Conservation (phyloP, 2,329 filamentous ascomycete species). For the Sphaerulina vaccinii region DNA sequence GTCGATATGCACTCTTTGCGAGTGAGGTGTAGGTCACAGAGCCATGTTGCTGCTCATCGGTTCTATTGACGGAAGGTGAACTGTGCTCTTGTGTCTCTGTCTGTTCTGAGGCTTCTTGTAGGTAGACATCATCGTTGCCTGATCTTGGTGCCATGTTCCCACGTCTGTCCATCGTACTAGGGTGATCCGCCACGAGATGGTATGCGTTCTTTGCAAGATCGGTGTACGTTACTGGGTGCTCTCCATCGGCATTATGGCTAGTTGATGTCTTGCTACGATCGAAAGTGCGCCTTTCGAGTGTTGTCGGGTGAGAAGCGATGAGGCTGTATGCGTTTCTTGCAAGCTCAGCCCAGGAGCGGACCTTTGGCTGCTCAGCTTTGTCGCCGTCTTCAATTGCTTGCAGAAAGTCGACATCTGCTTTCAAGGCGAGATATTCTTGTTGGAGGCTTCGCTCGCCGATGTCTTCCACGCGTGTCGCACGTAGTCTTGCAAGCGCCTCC, state of each 20-base stretch:
- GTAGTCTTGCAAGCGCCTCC: not conserved
- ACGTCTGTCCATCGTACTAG: not conserved
- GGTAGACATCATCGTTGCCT: not conserved
- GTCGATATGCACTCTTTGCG: not conserved
- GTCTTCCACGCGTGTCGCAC: not conserved
- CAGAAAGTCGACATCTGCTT: conserved; percentile 10
- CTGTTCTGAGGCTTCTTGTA: not conserved
- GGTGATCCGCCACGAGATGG: conserved; percentile 7
- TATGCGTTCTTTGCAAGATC: conserved; percentile 11
- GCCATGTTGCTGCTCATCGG: not conserved
- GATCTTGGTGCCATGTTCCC: not conserved
- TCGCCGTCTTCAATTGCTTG: not conserved
- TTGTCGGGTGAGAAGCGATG: conserved; percentile 1
- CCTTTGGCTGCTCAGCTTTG: not conserved
- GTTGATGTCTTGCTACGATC: not conserved
- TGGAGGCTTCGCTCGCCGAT: not conserved
- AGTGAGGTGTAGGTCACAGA: not conserved
- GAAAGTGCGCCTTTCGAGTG: not conserved
- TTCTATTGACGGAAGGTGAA: not conserved
- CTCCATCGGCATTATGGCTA: not conserved
- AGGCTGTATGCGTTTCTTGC: conserved; percentile 5
- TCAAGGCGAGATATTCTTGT: conserved; percentile 8
- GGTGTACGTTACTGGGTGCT: not conserved
- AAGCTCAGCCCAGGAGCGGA: conserved; percentile 2
- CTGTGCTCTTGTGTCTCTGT: not conserved